These are phyloP conservation scores for Boletus rubropictus DNA, from an alignment of 768 basidiomycete genomes.

Conservation along the genomic window DNA sequence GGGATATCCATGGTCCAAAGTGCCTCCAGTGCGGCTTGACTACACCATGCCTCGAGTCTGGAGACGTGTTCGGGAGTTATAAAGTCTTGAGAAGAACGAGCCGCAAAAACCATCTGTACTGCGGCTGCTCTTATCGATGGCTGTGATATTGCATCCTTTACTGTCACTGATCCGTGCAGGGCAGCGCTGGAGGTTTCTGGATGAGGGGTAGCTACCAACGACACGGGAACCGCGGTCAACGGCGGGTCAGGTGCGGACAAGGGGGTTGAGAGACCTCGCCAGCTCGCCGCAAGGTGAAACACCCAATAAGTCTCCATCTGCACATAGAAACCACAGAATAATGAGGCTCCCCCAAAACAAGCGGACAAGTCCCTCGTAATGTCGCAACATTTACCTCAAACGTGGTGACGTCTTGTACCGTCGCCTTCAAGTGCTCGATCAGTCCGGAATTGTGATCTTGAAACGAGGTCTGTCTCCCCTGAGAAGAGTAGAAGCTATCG, in stretches of 20 bases:
- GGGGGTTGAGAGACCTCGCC: conserved; percentile 37
- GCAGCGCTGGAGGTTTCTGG: conserved; percentile 6
- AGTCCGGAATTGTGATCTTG: conserved; percentile 65
- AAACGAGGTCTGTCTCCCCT: conserved; percentile 78
- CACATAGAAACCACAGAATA: neutral
- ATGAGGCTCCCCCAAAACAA: neutral
- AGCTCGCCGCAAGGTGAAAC: conserved; percentile 71
- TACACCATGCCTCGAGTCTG: conserved; percentile 56
- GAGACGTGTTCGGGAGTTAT: conserved; percentile 65
- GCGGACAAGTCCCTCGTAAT: neutral
- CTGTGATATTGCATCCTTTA: conserved; percentile 4
- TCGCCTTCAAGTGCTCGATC: conserved; percentile 47
- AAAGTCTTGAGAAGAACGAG: conserved; percentile 63
- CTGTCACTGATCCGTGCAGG: neutral
- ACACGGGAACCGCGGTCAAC: conserved; percentile 40
- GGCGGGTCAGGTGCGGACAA: conserved; percentile 33
- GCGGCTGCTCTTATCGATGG: conserved; percentile 66
- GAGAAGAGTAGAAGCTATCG: conserved; percentile 77
- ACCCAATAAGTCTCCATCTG: conserved; percentile 87
- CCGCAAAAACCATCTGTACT: conserved; percentile 79
- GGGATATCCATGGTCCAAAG: conserved; percentile 44
- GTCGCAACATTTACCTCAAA: conserved; percentile 49
- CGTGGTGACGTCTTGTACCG: conserved; percentile 52
- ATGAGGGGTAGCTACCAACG: conserved; percentile 22
- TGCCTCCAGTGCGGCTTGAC: conserved; percentile 54